Evolutionary conservation across 495 filamentous ascomycete genomes (phyloP).

Genomic region (Penicillium macrosclerotiorum): DNA sequence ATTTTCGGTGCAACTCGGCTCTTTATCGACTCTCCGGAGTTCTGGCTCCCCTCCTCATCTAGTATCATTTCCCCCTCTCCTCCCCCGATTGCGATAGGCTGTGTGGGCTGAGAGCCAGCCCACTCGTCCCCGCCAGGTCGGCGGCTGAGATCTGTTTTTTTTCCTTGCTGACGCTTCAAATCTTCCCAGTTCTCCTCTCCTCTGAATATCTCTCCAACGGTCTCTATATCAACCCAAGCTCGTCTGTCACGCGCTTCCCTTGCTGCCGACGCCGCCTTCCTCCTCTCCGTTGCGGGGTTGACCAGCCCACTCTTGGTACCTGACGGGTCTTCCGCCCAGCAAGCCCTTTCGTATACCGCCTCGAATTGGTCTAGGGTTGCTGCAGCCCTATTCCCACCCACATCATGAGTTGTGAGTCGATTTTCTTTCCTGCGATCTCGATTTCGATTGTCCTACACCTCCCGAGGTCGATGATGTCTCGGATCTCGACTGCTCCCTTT

Average conservation of each 20-base stretch:
- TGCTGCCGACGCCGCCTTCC: neutral
- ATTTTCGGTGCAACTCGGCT: neutral
- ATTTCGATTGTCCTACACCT: neutral
- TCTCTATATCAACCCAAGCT: neutral
- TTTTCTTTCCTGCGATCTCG: constrained; percentile 6
- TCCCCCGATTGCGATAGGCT: neutral
- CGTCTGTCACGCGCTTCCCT: neutral
- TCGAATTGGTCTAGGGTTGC: constrained; percentile 9
- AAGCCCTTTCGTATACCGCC: constrained; percentile 11
- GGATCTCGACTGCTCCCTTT: neutral
- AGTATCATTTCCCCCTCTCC: neutral
- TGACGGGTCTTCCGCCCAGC: constrained; percentile 13
- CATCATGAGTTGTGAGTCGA: constrained; percentile 35
- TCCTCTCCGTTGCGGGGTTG: constrained; percentile 19
- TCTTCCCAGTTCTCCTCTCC: neutral
- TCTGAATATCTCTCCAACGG: neutral
- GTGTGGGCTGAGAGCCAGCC: neutral
- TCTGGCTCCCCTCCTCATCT: neutral
- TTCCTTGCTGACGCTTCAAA: constrained; percentile 1
- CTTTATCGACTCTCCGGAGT: neutral
- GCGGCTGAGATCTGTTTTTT: constrained; percentile 14
- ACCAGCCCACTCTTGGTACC: constrained; percentile 16
- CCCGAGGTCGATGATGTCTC: neutral
- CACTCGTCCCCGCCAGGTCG: constrained; percentile 6
- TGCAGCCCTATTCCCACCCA: constrained; percentile 22